Conservation (phyloP, 179 eudicot genomes). For the Nepenthes alata region DNA sequence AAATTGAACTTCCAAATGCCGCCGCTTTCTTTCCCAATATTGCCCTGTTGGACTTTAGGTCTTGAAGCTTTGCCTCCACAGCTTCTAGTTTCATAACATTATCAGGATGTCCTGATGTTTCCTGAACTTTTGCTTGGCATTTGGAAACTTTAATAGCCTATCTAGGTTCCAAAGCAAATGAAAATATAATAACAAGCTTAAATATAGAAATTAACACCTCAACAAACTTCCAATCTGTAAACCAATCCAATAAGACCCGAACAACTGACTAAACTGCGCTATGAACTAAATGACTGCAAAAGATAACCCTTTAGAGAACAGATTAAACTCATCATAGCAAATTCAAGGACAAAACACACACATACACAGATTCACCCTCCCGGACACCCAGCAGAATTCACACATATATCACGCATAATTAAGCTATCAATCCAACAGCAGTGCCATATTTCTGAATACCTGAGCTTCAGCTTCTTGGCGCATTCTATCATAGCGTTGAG, state of each 20-base stretch:
- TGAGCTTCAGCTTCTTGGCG: slow-evolving; percentile 98
- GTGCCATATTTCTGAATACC: slow-evolving; percentile 28
- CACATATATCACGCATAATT: neutral
- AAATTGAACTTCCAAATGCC: slow-evolving; percentile 7
- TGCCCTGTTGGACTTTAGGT: slow-evolving; percentile 67
- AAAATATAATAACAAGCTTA: too few species aligned
- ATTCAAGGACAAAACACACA: too few species aligned
- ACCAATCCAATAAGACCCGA: too few species aligned
- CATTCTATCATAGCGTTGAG: slow-evolving; percentile 90
- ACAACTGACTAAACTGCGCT: too few species aligned
- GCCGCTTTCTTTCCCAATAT: slow-evolving; percentile 79
- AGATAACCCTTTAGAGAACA: too few species aligned
- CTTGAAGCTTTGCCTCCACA: slow-evolving; percentile 70
- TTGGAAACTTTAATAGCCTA: slow-evolving; percentile 89
- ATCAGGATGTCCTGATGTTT: slow-evolving; percentile 61
- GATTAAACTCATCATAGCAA: too few species aligned
- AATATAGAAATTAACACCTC: too few species aligned
- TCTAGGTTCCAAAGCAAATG: slow-evolving; percentile 20
- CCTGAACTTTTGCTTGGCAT: slow-evolving; percentile 69
- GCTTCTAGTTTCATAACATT: slow-evolving; percentile 57
- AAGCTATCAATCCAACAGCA: neutral
- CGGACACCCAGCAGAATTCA: neutral
- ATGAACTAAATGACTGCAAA: too few species aligned
- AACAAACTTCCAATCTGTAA: too few species aligned
- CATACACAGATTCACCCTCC: too few species aligned